These are phyloP conservation scores for Penicillium sp. DNA, from an alignment of 2,329 filamentous ascomycete species.

Conservation along the genomic window DNA sequence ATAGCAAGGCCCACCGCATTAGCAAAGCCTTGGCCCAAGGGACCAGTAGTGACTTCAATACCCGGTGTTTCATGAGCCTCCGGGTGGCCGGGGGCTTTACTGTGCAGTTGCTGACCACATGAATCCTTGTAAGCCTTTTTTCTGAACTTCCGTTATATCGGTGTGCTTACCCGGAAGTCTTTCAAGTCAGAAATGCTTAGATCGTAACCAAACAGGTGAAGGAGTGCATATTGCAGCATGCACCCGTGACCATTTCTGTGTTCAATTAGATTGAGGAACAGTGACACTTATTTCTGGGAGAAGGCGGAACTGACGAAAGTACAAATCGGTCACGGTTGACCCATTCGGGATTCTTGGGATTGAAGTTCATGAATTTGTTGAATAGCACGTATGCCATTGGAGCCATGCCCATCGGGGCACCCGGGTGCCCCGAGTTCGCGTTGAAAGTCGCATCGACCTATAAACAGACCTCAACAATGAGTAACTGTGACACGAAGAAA, in stretches of 20 bases:
- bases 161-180: conserved; percentile 9
- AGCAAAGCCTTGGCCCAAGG: conserved; percentile 58
- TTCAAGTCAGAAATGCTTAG: conserved; percentile 23
- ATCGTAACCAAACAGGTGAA: conserved; percentile 18
- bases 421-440: too few species aligned
- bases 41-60: conserved; percentile 60
- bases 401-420: too few species aligned
- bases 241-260: conserved; percentile 27
- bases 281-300: too few species aligned
- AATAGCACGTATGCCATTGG: too few species aligned
- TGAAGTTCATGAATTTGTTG: background rate
- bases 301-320: too few species aligned
- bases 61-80: conserved; percentile 55
- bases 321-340: conserved; percentile 44
- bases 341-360: conserved; percentile 15
- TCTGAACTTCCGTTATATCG: too few species aligned
- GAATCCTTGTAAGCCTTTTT: too few species aligned
- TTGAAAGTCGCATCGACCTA: too few species aligned
- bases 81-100: conserved; percentile 35
- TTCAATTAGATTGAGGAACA: too few species aligned
- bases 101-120: conserved; percentile 8
- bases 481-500: too few species aligned
- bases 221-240: conserved; percentile 20
- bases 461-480: too few species aligned
- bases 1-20: conserved; percentile 60